phyloP scores from a whole-genome alignment of 179 eudicot species.

The Silene coronaria region DNA sequence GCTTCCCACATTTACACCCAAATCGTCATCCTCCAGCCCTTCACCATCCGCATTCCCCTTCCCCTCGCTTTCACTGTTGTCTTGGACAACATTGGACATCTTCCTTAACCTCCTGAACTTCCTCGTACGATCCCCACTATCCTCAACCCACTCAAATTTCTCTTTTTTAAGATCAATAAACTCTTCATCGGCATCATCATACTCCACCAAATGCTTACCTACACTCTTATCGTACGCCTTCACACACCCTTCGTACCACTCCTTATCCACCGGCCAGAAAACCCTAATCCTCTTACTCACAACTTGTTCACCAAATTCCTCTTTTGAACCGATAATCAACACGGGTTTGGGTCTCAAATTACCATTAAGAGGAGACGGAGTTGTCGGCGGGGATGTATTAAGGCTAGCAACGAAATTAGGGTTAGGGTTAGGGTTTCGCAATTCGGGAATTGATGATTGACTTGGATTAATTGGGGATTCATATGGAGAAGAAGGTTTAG shows the following conservation, averaged over 20 bases:
- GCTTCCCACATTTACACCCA: conserved; percentile 36
- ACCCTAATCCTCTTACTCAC: conserved; percentile 59
- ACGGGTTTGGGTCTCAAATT: conserved; percentile 51
- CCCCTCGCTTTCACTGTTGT: conserved; percentile 43
- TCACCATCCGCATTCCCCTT: conserved; percentile 21
- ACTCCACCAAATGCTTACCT: conserved; percentile 70
- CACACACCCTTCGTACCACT: conserved; percentile 79
- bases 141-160: conserved; percentile 59
- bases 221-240: conserved; percentile 47
- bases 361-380: conserved; percentile 54
- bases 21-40: conserved; percentile 34
- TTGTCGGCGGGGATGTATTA: conserved; percentile 37
- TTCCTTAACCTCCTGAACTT: conserved; percentile 55
- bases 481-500: conserved; percentile 31
- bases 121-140: conserved; percentile 28
- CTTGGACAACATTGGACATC: conserved; percentile 36
- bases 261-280: conserved; percentile 76
- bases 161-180: conserved; percentile 55
- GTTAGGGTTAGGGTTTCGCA: too few relatives aligned
- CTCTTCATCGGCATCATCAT: conserved; percentile 80
- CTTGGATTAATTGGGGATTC: conserved; percentile 3
- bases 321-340: conserved; percentile 36
- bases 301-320: conserved; percentile 49
- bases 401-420: conserved; percentile 11
- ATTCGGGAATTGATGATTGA: not conserved